Evolutionary conservation across 495 filamentous ascomycete genomes (phyloP).

Genomic region (Lasiosphaeris hirsuta): DNA sequence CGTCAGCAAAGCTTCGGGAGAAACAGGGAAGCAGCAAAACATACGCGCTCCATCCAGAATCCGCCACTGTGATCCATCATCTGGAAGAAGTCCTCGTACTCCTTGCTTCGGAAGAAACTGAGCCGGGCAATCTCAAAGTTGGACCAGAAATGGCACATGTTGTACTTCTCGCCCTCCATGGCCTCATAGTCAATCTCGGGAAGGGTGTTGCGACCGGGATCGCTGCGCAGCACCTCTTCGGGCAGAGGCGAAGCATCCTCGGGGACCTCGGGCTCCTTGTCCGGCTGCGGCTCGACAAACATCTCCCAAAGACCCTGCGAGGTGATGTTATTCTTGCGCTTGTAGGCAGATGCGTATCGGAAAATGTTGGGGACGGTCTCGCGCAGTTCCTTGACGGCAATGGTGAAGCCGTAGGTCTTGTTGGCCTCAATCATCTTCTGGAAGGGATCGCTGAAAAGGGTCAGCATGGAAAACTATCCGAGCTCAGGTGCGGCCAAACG

Average conservation of each 20-base stretch:
- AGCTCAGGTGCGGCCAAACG: conserved; percentile 24
- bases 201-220: conserved; percentile 67
- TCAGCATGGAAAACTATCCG: not conserved
- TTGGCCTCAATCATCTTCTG: conserved; percentile 84
- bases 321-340: conserved; percentile 83
- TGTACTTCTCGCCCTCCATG: conserved; percentile 98
- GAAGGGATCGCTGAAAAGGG: conserved; percentile 77
- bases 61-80: conserved; percentile 98
- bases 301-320: conserved; percentile 98
- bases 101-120: conserved; percentile 92
- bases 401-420: conserved; percentile 99
- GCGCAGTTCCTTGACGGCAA: conserved; percentile 96
- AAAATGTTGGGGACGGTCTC: conserved; percentile 99
- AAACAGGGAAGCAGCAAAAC: conserved; percentile 25
- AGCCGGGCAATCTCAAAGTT: conserved; percentile 98
- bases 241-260: conserved; percentile 72
- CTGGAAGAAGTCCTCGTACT: conserved; percentile 97
- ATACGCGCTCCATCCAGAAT: conserved; percentile 97
- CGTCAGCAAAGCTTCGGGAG: conserved; percentile 2
- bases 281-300: conserved; percentile 76
- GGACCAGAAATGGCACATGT: conserved; percentile 99
- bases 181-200: conserved; percentile 85
- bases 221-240: conserved; percentile 75
- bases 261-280: conserved; percentile 53
- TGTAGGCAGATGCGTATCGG: conserved; percentile 99